phyloP scores from a whole-genome alignment of 805 yeast genomes.

The Kazachstania taianensis region DNA sequence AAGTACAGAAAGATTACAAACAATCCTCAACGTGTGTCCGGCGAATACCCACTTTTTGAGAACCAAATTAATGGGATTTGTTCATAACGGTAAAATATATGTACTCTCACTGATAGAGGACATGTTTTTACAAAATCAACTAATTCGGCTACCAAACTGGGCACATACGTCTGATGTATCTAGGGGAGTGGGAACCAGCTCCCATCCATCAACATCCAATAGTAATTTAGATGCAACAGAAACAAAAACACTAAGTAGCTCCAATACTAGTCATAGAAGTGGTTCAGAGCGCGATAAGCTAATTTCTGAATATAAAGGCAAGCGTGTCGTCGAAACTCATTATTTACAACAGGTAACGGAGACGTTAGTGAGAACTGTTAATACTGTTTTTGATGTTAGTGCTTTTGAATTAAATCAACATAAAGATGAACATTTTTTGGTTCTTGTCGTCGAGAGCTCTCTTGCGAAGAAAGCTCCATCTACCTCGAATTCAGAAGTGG shows the following conservation, averaged over 20 bases:
- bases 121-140: slow-evolving; percentile 57
- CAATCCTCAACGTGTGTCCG: slow-evolving; percentile 23
- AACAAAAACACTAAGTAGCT: neutral
- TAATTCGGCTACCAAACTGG: slow-evolving; percentile 28
- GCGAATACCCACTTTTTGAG: slow-evolving; percentile 46
- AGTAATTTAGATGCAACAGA: neutral
- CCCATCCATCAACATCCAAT: neutral
- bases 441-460: slow-evolving; percentile 72
- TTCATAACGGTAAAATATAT: slow-evolving; percentile 76
- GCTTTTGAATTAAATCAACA: slow-evolving; percentile 55
- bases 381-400: slow-evolving; percentile 79
- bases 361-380: slow-evolving; percentile 70
- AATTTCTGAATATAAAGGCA: slow-evolving; percentile 2
- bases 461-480: slow-evolving; percentile 27
- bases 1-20: slow-evolving; percentile 11
- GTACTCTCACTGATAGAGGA: slow-evolving; percentile 88
- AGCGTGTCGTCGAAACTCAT: slow-evolving; percentile 35
- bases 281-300: neutral
- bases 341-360: slow-evolving; percentile 82
- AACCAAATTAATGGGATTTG: slow-evolving; percentile 85
- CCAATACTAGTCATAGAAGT: neutral
- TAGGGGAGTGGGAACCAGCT: slow-evolving; percentile 8
- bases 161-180: slow-evolving; percentile 28
- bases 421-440: slow-evolving; percentile 65
- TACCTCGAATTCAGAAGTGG: slow-evolving; percentile 1